phyloP scores from a whole-genome alignment of 345 rosid species.

The Eucalyptus cloeziana region DNA sequence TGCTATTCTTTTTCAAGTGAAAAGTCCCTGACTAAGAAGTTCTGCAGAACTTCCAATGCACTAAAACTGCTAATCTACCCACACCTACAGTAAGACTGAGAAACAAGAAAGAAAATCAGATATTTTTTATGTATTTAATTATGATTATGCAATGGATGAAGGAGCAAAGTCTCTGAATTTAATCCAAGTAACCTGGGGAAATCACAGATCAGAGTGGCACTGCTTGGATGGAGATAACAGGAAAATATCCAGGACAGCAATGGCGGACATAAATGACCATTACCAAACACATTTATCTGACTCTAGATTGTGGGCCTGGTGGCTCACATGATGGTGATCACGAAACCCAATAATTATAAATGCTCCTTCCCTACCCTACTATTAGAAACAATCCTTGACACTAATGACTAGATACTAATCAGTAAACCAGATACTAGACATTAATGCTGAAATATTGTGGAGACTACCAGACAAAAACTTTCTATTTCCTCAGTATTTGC shows the following conservation, averaged over 20 bases:
- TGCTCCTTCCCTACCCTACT: background rate
- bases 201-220: background rate
- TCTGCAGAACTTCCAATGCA: background rate
- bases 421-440: background rate
- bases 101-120: background rate
- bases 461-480: background rate
- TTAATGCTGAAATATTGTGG: background rate
- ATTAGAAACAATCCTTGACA: background rate
- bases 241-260: background rate
- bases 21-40: background rate
- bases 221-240: background rate
- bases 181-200: background rate
- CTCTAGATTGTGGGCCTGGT: background rate
- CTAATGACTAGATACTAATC: background rate
- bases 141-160: background rate
- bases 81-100: background rate
- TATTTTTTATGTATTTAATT: background rate
- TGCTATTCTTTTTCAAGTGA: background rate
- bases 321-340: background rate
- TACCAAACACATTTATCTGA: background rate
- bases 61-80: background rate
- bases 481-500: background rate
- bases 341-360: background rate
- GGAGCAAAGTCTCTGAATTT: background rate
- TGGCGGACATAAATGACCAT: background rate